Percentiles rank a stretch among this genome's conserved stretches.
phyloP scores from a whole-genome alignment of 805 yeast species.

The Candida anglica region DNA sequence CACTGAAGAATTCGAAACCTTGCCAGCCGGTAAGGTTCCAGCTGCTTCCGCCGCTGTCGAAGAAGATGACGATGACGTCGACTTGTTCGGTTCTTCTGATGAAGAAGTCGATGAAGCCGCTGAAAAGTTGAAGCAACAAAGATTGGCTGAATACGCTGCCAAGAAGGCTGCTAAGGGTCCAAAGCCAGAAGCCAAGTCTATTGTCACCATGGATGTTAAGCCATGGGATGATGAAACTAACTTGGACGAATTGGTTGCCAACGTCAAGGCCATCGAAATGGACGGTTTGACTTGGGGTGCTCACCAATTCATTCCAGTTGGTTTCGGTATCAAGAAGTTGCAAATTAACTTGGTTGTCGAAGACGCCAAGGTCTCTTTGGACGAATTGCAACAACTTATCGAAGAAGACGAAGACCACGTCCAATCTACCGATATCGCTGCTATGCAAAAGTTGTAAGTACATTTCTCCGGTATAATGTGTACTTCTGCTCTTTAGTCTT shows the following conservation, averaged over 20 bases:
- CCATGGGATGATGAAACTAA: conserved; percentile 99
- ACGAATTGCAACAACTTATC: conserved; percentile 72
- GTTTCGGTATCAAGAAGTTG: conserved; percentile 99
- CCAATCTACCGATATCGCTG: conserved; percentile 98
- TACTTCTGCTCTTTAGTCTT: conserved; percentile 1
- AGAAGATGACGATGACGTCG: conserved; percentile 86
- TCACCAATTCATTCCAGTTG: conserved; percentile 91
- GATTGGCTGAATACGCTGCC: conserved; percentile 97
- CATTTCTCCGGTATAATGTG: conserved; percentile 4
- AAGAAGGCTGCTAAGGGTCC: conserved; percentile 97
- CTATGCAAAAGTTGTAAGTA: conserved; percentile 94
- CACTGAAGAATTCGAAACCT: conserved; percentile 75
- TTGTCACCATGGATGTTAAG: conserved; percentile 95
- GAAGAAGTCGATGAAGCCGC: conserved; percentile 96
- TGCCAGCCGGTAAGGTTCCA: conserved; percentile 76
- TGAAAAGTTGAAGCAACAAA: conserved; percentile 94
- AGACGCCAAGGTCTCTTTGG: conserved; percentile 93
- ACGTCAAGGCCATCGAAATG: conserved; percentile 77
- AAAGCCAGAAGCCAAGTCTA: conserved; percentile 97
- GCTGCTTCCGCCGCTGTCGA: conserved; percentile 56
- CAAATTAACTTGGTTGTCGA: conserved; percentile 98
- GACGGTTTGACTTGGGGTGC: conserved; percentile 99
- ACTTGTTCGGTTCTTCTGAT: conserved; percentile 89
- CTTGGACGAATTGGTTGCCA: conserved; percentile 80
- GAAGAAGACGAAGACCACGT: conserved; percentile 98